Conservation (phyloP, 1,284 basidiomycete genomes). For the Tranzscheliella williamsii region DNA sequence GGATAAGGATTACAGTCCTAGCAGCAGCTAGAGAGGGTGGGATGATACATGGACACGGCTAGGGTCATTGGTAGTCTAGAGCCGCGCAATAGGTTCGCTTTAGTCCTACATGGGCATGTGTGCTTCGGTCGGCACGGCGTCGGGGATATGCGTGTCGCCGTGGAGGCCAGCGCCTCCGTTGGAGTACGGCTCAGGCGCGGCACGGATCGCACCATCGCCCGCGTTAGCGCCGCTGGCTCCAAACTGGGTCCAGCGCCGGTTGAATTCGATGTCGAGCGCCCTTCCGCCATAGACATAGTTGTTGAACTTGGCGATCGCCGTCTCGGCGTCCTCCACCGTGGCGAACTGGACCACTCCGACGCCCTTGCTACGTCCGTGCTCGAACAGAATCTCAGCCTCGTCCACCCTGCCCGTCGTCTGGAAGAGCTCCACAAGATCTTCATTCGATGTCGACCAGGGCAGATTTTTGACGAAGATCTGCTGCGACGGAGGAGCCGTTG, state of each 20-base stretch:
- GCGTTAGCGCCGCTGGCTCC: neutral
- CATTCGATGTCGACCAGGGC: slow-evolving; percentile 98
- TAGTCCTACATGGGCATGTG: too few relatives aligned
- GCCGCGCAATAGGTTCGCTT: too few relatives aligned
- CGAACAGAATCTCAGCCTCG: slow-evolving; percentile 88
- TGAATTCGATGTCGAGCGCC: slow-evolving; percentile 51
- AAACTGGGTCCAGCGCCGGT: slow-evolving; percentile 34
- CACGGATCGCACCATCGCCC: slow-evolving; percentile 8
- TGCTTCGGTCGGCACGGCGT: too few relatives aligned
- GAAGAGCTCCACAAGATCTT: slow-evolving; percentile 95
- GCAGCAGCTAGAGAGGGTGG: too few relatives aligned
- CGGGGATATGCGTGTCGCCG: slow-evolving; percentile 8
- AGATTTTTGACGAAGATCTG: slow-evolving; percentile 97
- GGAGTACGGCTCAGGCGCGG: neutral
- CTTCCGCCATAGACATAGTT: slow-evolving; percentile 53
- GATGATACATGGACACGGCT: too few relatives aligned
- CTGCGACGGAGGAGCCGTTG: slow-evolving; percentile 76
- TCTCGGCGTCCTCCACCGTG: slow-evolving; percentile 84
- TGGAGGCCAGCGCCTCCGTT: slow-evolving; percentile 2
- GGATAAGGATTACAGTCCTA: too few relatives aligned
- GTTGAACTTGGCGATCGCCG: slow-evolving; percentile 70
- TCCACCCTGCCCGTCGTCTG: slow-evolving; percentile 95
- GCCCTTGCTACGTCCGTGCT: slow-evolving; percentile 86
- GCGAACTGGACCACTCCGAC: slow-evolving; percentile 93
- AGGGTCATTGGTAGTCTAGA: too few relatives aligned